Evolutionary conservation across 2,329 filamentous ascomycete species (phyloP), one percentile per base, ranked within the genome.

Genomic region (Nemania sp.): DNA sequence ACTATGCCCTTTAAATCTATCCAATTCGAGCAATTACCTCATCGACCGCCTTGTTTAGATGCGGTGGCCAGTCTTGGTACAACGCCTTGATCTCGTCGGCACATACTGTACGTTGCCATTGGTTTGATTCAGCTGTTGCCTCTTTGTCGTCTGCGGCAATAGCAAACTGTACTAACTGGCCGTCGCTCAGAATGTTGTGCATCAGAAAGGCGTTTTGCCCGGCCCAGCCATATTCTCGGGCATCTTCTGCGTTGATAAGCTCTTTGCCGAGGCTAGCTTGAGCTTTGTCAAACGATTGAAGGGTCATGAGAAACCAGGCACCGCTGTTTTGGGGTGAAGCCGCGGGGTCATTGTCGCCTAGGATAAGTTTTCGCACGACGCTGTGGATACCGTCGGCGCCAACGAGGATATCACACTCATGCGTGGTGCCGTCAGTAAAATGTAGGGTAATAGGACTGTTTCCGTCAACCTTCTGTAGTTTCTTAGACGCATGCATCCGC

Each of bases 321-420:
- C 73, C 73, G 0, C 67, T 68, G 22, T 76, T 77, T 4, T 60
- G 54, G 0, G 72, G 74, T 1, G 20, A 20, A 0, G 67, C 73
- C 1, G 73, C 73, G 2, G 70, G 66, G 24, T 77, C 75, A 18
- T 73, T 60, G n/a, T 72, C 66, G 15, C 75, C 75, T 2, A 79
- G 71, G 24, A 81, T 75, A 10, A 80, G 61, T 62, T 79, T 77
- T 7, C 80, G 75, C 1, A 81, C 78, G 27, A 27, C 15, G 27
- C 80, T 80, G 38, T 79, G 78, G 5, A 81, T 78, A 11, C 80
- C 80, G 59, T 82, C 80, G 10, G 79, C 79, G 1, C 78, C 55
- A 4, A 58, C 18, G 26, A 58, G 38, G 78, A 81, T 69, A 62
- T 82, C 79, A 20, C 78, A 76, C 8, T 73, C 71, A 43, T 73